Evolutionary conservation across 805 yeast species (phyloP), one percentile per base, ranked within the genome.

Genomic region (Lipomyces sp.): DNA sequence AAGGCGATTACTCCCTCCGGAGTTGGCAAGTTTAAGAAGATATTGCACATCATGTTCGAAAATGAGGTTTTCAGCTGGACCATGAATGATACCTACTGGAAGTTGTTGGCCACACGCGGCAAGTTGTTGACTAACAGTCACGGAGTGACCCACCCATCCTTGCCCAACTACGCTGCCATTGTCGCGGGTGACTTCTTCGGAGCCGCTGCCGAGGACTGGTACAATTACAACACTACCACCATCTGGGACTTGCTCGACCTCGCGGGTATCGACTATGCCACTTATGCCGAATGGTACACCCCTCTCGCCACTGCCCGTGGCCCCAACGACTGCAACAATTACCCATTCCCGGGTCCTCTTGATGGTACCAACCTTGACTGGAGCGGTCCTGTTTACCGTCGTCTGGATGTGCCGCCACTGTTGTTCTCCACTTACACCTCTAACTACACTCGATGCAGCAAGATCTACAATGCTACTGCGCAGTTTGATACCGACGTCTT

Each of bases 391-490:
- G 48, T 42, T 3, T 15, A 42, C 24, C 48, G 48, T 6, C 48
- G 48, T 42, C 48, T 42, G 48, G 48, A 42, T 42, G n/a, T 42
- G 48, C 18, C 48, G 1, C 18, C 48, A 4, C 48, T 42, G 18
- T 42, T 42, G 24, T 42, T 42, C 48, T 10, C 48, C 13, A 42
- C 48, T 10, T 42, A 42, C 48, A 42, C 48, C 48, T 10, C 15
- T 18, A 42, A 42, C 48, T 42, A 42, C 48, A 42, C 48, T 42
- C 48, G 48, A 7, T 42, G 48, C 48, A 42, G 48, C 24, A 42
- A 42, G 48, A 42, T 42, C 48, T 42, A 15, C 13, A 42, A 42
- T 18, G 48, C 48, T 5, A 42, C 48, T 4, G 48, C 48, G 15
- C 48, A 42, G 48, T 42, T 42, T 15, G 48, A 42, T 42, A 3